These are phyloP conservation scores for Rhynchosporium secalis DNA, from an alignment of 2,329 filamentous ascomycete genomes.

Conservation along the genomic window DNA sequence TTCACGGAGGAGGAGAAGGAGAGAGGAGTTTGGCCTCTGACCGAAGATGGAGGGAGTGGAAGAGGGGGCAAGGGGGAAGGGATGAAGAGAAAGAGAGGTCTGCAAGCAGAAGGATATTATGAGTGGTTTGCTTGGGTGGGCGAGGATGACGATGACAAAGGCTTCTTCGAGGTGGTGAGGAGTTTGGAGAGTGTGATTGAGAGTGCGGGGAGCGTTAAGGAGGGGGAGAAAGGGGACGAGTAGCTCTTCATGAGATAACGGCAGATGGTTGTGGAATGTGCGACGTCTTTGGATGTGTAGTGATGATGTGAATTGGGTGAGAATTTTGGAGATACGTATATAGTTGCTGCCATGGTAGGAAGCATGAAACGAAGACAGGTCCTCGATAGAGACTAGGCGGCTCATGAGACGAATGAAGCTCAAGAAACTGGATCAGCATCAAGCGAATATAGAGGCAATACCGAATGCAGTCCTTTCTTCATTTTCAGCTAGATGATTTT, in stretches of 20 bases:
- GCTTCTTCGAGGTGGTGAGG: conserved; percentile 26
- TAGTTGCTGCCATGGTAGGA: no score
- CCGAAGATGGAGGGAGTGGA: conserved; percentile 4
- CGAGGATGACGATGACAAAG: conserved; percentile 10
- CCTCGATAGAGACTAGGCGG: no score
- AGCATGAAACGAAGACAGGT: no score
- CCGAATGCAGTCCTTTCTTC: no score
- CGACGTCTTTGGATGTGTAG: not conserved
- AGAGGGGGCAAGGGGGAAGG: conserved; percentile 9
- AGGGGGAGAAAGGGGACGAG: not conserved
- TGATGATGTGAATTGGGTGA: not conserved
- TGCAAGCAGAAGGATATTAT: conserved; percentile 30
- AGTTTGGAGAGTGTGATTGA: conserved; percentile 31
- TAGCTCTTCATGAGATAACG: not conserved
- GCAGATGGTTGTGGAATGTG: not conserved
- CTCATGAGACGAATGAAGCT: no score
- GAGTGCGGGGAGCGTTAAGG: conserved; percentile 23
- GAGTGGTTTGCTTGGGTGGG: conserved; percentile 29
- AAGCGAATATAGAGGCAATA: no score
- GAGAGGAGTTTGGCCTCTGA: not conserved
- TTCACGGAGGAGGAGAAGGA: not conserved
- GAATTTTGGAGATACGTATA: no score
- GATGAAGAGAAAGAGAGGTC: conserved; percentile 18
- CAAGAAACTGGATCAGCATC: no score
- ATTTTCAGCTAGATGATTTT: no score